Conservation (phyloP, 495 filamentous ascomycete genomes). For the Durotheca rogersii region DNA sequence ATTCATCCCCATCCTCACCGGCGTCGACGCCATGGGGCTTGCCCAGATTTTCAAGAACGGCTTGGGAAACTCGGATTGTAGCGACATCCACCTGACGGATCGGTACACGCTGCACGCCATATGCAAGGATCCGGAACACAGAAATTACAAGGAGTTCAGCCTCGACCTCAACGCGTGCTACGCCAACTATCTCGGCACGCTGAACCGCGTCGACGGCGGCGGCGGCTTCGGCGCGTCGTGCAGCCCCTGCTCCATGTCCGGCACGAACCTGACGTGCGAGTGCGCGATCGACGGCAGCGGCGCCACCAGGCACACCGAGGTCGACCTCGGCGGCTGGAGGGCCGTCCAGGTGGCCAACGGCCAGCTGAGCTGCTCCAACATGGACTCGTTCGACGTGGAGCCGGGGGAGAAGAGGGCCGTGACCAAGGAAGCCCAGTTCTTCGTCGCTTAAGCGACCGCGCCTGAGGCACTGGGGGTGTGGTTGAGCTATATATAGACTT, state of each 20-base stretch:
- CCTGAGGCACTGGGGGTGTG: too few relatives aligned
- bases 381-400: too few relatives aligned
- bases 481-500: too few relatives aligned
- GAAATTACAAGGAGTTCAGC: background rate
- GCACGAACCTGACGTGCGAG: constrained; percentile 19
- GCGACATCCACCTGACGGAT: constrained; percentile 13
- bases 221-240: constrained; percentile 19
- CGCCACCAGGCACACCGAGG: constrained; percentile 10
- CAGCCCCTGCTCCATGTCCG: constrained; percentile 5
- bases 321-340: constrained; percentile 18
- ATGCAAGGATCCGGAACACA: constrained; percentile 3
- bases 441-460: constrained; percentile 13
- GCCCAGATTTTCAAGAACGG: constrained; percentile 17
- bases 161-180: constrained; percentile 24
- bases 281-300: constrained; percentile 1
- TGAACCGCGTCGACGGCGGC: constrained; percentile 9
- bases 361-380: background rate
- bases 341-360: constrained; percentile 11
- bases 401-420: constrained; percentile 14
- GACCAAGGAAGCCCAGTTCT: constrained; percentile 12
- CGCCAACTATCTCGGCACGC: constrained; percentile 19
- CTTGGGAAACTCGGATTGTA: constrained; percentile 16
- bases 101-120: constrained; percentile 14
- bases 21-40: constrained; percentile 12
- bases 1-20: constrained; percentile 15